Percentiles rank a stretch among this genome's conserved stretches.
These are phyloP conservation scores for Cordyceps cicadae DNA, from an alignment of 2,329 filamentous ascomycete genomes.

Conservation along the genomic window DNA sequence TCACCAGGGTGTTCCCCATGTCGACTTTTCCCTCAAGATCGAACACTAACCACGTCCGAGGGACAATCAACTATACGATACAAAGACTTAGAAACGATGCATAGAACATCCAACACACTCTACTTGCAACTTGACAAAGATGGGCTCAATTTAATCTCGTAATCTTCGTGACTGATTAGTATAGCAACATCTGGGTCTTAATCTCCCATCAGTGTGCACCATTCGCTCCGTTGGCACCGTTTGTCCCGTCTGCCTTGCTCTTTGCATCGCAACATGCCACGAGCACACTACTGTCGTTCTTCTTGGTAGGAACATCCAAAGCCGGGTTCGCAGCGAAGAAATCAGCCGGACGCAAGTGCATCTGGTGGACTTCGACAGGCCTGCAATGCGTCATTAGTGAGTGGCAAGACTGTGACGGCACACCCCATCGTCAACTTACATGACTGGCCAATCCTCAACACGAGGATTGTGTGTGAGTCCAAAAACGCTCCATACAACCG, in stretches of 20 bases:
- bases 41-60: constrained; percentile 22
- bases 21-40: constrained; percentile 96
- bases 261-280: constrained; percentile 25
- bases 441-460: constrained; percentile 43
- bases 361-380: constrained; percentile 40
- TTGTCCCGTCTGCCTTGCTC: neutral
- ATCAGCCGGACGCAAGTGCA: constrained; percentile 36
- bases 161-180: no score
- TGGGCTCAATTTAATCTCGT: no score
- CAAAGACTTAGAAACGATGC: neutral
- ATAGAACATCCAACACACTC: neutral
- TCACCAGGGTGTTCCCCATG: constrained; percentile 86
- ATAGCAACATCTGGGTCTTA: no score
- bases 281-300: constrained; percentile 33
- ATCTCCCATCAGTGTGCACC: constrained; percentile 20
- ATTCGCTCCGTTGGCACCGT: neutral
- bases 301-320: constrained; percentile 31
- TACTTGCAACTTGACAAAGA: constrained; percentile 3
- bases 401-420: neutral
- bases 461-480: constrained; percentile 41
- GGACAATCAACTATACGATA: constrained; percentile 12
- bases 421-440: constrained; percentile 28
- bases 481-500: constrained; percentile 40
- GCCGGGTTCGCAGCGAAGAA: constrained; percentile 40
- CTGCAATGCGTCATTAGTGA: constrained; percentile 20